Base-by-base conservation (phyloP, 305 asterid species). In the Plantago coronopus region DNA sequence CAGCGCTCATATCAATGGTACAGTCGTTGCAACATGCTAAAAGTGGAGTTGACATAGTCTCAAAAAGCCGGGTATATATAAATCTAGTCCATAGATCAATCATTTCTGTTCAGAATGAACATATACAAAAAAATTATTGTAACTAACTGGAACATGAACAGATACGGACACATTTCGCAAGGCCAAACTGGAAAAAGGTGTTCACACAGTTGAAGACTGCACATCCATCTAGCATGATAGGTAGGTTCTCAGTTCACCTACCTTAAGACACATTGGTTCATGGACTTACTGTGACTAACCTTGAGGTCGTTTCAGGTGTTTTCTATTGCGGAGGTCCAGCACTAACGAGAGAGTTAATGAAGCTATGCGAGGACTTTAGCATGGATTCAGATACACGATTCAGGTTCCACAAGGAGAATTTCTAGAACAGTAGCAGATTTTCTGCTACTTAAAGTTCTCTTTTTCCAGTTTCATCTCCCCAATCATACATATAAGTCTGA, bases 381-480 rank as follows among this genome's bases (percentile, higher is more conserved):
- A 21, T 84, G 77, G 85, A 69, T 62, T 69, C 95, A 22, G 70
- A 86, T 0, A 87, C 91, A 0, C 78, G 93, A 1, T 90, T 90
- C 70, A 68, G 78, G 49, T 90, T 90, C 65, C 97, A 90, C 84
- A 87, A 90, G 81, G 97, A 90, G 74, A 90, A 87, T 72, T 90
- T 90, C 76, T 90, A 79, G 64, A 23, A 11, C 38, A 49, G n/a
- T n/a, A n/a, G n/a, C n/a, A n/a, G n/a, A n/a, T n/a, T n/a, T n/a
- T n/a, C n/a, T n/a, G n/a, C n/a, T n/a, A n/a, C n/a, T n/a, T n/a
- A n/a, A n/a, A n/a, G n/a, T n/a, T n/a, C n/a, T n/a, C n/a, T n/a
- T n/a, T n/a, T n/a, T n/a, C n/a, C n/a, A n/a, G n/a, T n/a, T n/a
- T n/a, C n/a, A n/a, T n/a, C n/a, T n/a, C n/a, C n/a, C n/a, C n/a